phyloP scores from a whole-genome alignment of 768 basidiomycete genomes.

The Suillus lakei region DNA sequence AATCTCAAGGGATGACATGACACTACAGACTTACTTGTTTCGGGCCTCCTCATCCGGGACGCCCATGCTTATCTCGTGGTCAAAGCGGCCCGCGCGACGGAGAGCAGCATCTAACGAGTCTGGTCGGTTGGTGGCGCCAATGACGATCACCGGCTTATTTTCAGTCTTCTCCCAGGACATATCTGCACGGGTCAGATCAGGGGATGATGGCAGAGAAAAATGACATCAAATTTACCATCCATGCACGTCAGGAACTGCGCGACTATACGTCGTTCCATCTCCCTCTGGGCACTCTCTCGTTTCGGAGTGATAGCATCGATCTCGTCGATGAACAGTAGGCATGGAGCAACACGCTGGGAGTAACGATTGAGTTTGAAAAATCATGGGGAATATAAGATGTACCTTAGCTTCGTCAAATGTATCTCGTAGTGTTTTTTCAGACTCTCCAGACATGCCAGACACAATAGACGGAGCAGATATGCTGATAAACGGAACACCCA shows the following conservation, averaged over 20 bases:
- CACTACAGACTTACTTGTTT: slow-evolving; percentile 68
- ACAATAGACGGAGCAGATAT: slow-evolving; percentile 96
- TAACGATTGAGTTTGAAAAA: background rate
- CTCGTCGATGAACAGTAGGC: slow-evolving; percentile 95
- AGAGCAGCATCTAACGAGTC: slow-evolving; percentile 95
- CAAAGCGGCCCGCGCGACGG: slow-evolving; percentile 92
- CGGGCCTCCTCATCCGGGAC: slow-evolving; percentile 93
- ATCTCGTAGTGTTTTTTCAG: slow-evolving; percentile 93
- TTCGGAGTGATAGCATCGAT: slow-evolving; percentile 98
- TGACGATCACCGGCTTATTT: slow-evolving; percentile 90
- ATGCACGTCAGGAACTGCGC: slow-evolving; percentile 98
- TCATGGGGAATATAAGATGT: slow-evolving; percentile 15
- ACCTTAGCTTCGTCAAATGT: slow-evolving; percentile 98
- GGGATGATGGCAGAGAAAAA: background rate
- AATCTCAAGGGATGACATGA: background rate
- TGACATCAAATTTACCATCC: slow-evolving; percentile 69
- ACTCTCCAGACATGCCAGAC: slow-evolving; percentile 98
- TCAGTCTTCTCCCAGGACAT: slow-evolving; percentile 95
- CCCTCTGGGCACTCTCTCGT: slow-evolving; percentile 95
- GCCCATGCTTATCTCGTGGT: slow-evolving; percentile 97
- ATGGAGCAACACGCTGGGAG: slow-evolving; percentile 82
- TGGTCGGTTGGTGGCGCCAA: slow-evolving; percentile 95
- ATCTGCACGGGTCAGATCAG: slow-evolving; percentile 54
- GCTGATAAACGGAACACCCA: slow-evolving; percentile 90
- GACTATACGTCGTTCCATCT: slow-evolving; percentile 98